These are phyloP conservation scores for Teunomyces funiuensis DNA, from an alignment of 805 yeast species.

Conservation along the genomic window DNA sequence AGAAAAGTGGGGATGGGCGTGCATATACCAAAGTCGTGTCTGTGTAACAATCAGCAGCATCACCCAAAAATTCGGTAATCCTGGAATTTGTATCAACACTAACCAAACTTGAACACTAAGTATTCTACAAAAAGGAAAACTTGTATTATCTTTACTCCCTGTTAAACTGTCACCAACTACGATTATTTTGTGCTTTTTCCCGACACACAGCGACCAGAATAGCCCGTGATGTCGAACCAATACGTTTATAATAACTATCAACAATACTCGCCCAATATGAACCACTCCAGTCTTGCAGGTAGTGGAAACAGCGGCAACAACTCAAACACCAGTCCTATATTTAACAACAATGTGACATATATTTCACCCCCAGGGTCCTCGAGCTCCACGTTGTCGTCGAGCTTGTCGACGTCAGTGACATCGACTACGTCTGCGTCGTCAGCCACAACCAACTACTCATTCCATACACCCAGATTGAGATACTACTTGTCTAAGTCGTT, in stretches of 20 bases:
- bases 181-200: not conserved
- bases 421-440: conserved; percentile 9
- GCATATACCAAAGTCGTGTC: conserved; percentile 2
- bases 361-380: conserved; percentile 21
- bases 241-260: conserved; percentile 35
- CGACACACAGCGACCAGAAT: conserved; percentile 8
- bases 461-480: conserved; percentile 52
- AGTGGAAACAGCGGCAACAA: conserved; percentile 8
- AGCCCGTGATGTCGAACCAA: conserved; percentile 32
- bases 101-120: conserved; percentile 1
- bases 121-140: not conserved
- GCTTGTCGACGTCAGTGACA: conserved; percentile 6
- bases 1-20: not conserved
- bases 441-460: conserved; percentile 28
- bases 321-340: conserved; percentile 28
- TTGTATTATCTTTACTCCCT: not conserved
- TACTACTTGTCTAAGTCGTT: conserved; percentile 60
- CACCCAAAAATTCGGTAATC: conserved; percentile 1
- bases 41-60: conserved; percentile 4
- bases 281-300: conserved; percentile 14
- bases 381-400: conserved; percentile 14
- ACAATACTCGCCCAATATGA: conserved; percentile 32
- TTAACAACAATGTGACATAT: conserved; percentile 25
- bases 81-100: conserved; percentile 5
- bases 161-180: not conserved